Base-by-base conservation (phyloP, 345 rosid genomes). In the Schrenkiella parvula region DNA sequence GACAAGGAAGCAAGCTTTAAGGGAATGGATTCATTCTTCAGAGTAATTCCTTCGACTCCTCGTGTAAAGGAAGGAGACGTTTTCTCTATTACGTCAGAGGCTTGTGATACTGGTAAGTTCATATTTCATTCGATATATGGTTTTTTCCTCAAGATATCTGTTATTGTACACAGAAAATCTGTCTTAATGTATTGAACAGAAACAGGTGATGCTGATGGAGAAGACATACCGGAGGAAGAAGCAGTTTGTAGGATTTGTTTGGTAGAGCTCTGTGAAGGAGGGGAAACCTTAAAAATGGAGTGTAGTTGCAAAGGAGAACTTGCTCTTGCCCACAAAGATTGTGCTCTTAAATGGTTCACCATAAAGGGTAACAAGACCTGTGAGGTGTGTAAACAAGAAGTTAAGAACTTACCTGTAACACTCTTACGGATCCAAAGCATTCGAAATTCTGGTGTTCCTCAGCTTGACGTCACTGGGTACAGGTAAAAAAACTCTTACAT, bases 251-350 rank as follows among this genome's bases (percentile, higher is more conserved):
- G 98, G 72, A 93, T 93, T 71, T 93, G 98, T 80, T 46, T 93
- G 61, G 86, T 84, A 34, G 98, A 89, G n/a, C 79, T 93, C 17
- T 82, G 92, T 52, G 97, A 93, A 89, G 96, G 95, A 28, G 98
- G 98, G 3, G 96, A 93, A 80, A 93, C 98, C 9, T 78, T 93
- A 25, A 89, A 91, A 87, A 89, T 93, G 95, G 98, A 93, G 73
- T 93, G 97, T 85, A 93, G 96, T 80, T 93, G 97, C 85, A 93
- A 89, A 88, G 98, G 98, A 0, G 97, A 93, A 72, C 97, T 93
- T 32, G 96, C 97, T 73, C 80, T 93, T 66, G 97, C 97, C 10
- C 98, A 91, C 79, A 84, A 81, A 80, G 97, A 89, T 41, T 93
- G 98, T 78, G 97, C 97, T 48, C 75, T 91, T 14, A 93, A 93